Percentiles rank a stretch among this genome's conserved stretches.
These are phyloP conservation scores for Chenopodium quinoa DNA, from an alignment of 148 eudicot species.

Conservation along the genomic window DNA sequence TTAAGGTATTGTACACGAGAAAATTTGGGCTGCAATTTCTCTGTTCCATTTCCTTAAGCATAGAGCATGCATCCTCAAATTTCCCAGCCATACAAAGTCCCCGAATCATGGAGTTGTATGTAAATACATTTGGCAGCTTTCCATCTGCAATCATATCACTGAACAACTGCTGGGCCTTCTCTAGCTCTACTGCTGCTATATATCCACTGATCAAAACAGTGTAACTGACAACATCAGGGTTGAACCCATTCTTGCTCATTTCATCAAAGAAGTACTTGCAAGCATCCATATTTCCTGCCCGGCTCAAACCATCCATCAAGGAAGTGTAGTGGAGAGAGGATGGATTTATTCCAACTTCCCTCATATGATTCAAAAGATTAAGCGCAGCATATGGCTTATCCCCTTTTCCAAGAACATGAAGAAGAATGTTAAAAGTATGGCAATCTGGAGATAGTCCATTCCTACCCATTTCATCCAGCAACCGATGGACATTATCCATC, in stretches of 20 bases:
- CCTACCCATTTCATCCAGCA: slow-evolving; percentile 73
- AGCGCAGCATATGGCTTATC: slow-evolving; percentile 69
- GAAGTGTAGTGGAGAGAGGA: slow-evolving; percentile 80
- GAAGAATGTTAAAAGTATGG: slow-evolving; percentile 76
- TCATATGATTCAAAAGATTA: slow-evolving; percentile 78
- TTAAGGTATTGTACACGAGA: slow-evolving; percentile 68
- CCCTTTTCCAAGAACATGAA: slow-evolving; percentile 80
- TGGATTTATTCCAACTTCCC: slow-evolving; percentile 59
- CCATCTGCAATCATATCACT: slow-evolving; percentile 62
- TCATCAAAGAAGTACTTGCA: slow-evolving; percentile 75
- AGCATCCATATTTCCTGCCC: slow-evolving; percentile 80
- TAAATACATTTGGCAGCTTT: slow-evolving; percentile 73
- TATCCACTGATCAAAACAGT: slow-evolving; percentile 82
- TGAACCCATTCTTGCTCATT: slow-evolving; percentile 62
- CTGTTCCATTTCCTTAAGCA: slow-evolving; percentile 78
- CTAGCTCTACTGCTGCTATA: slow-evolving; percentile 58
- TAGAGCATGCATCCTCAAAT: slow-evolving; percentile 59
- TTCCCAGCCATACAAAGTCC: slow-evolving; percentile 72
- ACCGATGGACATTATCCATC: slow-evolving; percentile 52
- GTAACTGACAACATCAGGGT: slow-evolving; percentile 81
- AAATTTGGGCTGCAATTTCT: slow-evolving; percentile 73
- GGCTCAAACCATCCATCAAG: slow-evolving; percentile 83
- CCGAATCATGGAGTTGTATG: slow-evolving; percentile 80
- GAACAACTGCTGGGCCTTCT: slow-evolving; percentile 62
- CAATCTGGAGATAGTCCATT: slow-evolving; percentile 70